These are phyloP conservation scores for Epicoccum nigrum DNA, from an alignment of 2,329 filamentous ascomycete species.

Conservation along the genomic window DNA sequence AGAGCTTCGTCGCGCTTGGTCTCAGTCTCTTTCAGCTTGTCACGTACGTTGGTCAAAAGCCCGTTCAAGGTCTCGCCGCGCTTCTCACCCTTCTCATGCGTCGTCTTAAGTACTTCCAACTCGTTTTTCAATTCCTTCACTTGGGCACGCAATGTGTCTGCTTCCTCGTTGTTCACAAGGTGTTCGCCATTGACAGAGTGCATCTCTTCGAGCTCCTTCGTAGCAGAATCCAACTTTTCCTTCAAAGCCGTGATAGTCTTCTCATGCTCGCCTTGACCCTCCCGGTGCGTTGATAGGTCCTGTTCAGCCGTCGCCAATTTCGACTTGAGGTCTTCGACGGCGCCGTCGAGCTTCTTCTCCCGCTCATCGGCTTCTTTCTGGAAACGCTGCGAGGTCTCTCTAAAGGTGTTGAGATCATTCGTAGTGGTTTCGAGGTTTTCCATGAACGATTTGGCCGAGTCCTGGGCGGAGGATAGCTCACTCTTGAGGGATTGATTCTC, in stretches of 20 bases:
- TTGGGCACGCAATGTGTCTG: constrained; percentile 35
- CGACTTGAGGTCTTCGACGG: constrained; percentile 36
- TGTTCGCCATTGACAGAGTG: constrained; percentile 41
- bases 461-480: constrained; percentile 73
- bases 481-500: constrained; percentile 72
- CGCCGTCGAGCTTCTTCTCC: constrained; percentile 37
- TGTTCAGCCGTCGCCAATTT: constrained; percentile 48
- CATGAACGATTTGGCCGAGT: constrained; percentile 60
- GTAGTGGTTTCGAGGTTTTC: constrained; percentile 71
- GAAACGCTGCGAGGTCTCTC: constrained; percentile 57
- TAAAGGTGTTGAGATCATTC: constrained; percentile 64
- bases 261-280: constrained; percentile 48
- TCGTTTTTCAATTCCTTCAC: constrained; percentile 42
- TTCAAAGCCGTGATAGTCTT: constrained; percentile 49
- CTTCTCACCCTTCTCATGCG: constrained; percentile 55
- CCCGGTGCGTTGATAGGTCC: constrained; percentile 54
- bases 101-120: constrained; percentile 36
- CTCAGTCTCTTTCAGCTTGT: constrained; percentile 61
- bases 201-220: constrained; percentile 58
- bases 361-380: constrained; percentile 41
- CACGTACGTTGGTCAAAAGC: constrained; percentile 61
- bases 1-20: constrained; percentile 55
- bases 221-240: constrained; percentile 40
- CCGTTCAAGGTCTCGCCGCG: constrained; percentile 60
- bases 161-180: constrained; percentile 37